Evolutionary conservation across 371 early-diverging fungal species (phyloP), one percentile per base, ranked within the genome.

Genomic region (Haplosporangium sp.): DNA sequence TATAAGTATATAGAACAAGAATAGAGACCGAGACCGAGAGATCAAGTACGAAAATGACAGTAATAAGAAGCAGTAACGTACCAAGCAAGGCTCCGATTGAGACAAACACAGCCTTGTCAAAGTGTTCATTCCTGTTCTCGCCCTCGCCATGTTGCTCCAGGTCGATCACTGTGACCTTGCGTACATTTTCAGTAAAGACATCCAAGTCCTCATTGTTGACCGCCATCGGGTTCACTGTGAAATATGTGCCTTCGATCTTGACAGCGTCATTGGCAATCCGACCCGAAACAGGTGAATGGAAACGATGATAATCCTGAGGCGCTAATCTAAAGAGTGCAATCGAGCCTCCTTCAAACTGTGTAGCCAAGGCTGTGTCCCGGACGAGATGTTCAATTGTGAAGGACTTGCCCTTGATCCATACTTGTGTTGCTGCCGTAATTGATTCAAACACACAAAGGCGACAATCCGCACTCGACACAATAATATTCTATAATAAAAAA

Each of bases 221-320:
- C 6, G 82, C 76, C 77, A 84, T 84, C 8, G 87, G 87, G 46
- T 86, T 85, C 37, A 85, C 87, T 56, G 68, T 64, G 23, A 45
- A 55, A 23, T 76, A 74, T 0, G 69, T 66, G 2, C 70, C 73
- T 1, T 18, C 54, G 16, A 80, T 57, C 50, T 55, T 59, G 48
- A 38, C 20, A 29, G 64, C 56, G 0, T 66, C 69, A 20, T 46
- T 29, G 20, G 46, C 64, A 37, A 92, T 62, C 1, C 68, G 75
- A 0, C 93, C 92, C 18, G 86, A 84, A 1, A 90, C 84, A 23
- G 94, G 93, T 20, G 83, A 69, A 70, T 94, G 94, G 76, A 88
- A 91, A 9, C 94, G 87, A 61, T 94, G 95, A 57, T 94, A 94
- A 59, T 95, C 93, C 69, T 92, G 93, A 18, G 94, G 93, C 0